Evolutionary conservation across 108 stramenopile species (phyloP).

Genomic region (Cylindrotheca closterium): DNA sequence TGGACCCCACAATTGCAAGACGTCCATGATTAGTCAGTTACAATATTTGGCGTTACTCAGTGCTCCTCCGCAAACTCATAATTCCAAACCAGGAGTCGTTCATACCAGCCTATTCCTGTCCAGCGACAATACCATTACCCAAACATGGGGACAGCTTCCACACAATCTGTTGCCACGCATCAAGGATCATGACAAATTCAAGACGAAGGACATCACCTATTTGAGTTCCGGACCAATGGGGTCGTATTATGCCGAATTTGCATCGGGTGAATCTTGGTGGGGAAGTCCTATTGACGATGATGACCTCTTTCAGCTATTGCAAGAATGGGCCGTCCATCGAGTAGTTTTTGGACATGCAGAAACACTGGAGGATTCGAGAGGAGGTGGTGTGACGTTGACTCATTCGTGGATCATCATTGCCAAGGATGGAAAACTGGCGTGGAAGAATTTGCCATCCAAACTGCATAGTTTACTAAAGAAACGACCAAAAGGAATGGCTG

Average conservation of each 20-base stretch:
- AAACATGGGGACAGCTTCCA: conserved; percentile 37
- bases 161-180: conserved; percentile 38
- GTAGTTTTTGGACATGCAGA: conserved; percentile 65
- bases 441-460: conserved; percentile 72
- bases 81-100: background rate
- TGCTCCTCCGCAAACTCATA: conserved; percentile 5
- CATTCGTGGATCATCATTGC: conserved; percentile 73
- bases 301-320: conserved; percentile 54
- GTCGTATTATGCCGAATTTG: conserved; percentile 70
- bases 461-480: conserved; percentile 47
- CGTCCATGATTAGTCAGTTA: conserved; percentile 22
- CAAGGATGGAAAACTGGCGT: conserved; percentile 64
- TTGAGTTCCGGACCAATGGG: conserved; percentile 64
- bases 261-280: conserved; percentile 74
- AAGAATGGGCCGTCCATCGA: conserved; percentile 55
- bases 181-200: conserved; percentile 13
- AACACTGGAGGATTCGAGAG: conserved; percentile 7
- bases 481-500: conserved; percentile 42
- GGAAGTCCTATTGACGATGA: conserved; percentile 47
- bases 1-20: conserved; percentile 17
- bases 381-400: background rate
- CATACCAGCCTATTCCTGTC: conserved; percentile 33
- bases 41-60: conserved; percentile 25
- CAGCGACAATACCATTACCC: conserved; percentile 28
- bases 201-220: conserved; percentile 37